Base-by-base conservation (phyloP, 345 rosid genomes). In the Pelargonium nanum region DNA sequence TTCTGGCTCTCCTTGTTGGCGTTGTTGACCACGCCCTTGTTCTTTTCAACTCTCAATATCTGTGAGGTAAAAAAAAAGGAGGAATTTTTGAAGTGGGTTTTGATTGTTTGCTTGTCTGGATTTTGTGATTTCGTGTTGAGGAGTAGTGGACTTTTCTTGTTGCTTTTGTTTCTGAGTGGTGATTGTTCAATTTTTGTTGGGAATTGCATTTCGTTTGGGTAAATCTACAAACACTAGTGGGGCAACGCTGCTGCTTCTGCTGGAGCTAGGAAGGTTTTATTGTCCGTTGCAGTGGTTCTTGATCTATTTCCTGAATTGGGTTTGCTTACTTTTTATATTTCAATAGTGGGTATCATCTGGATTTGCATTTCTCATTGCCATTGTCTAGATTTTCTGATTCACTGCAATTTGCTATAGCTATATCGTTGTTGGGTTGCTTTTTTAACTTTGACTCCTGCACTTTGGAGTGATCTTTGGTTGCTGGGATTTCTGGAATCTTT, bases 401-500 rank as follows among this genome's bases (percentile, higher is more conserved):
- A 2, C 2, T 58, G 61, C 24, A 24, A 32, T 20, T 28, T 58
- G n/a, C n/a, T n/a, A n/a, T n/a, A n/a, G n/a, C n/a, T n/a, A 58
- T 25, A 44, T 32, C 23, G 26, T 22, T 58, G 45, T 58, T 34
- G 61, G 61, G 22, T 10, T 7, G 9, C 16, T 2, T 40, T 40
- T 40, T 6, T 2, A 2, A 28, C 48, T 40, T 40, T 40, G 48
- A 40, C 15, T 40, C 15, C 48, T 40, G 48, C 15, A 12, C 6
- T 40, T 12, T 3, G 2, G 48, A 40, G 48, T 40, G 48, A 2
- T 10, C 15, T 40, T 40, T 7, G 0, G 52, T 20, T 58, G 19
- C 44, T 58, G 48, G 24, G 61, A 15, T 23, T 58, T 32, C 24
- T 48, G 51, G 50, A 19, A 30, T 58, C 51, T 30, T 24, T 58